Evolutionary conservation across 129 eudicot species (phyloP).

Genomic region (carrot (Daucus carota)): DNA sequence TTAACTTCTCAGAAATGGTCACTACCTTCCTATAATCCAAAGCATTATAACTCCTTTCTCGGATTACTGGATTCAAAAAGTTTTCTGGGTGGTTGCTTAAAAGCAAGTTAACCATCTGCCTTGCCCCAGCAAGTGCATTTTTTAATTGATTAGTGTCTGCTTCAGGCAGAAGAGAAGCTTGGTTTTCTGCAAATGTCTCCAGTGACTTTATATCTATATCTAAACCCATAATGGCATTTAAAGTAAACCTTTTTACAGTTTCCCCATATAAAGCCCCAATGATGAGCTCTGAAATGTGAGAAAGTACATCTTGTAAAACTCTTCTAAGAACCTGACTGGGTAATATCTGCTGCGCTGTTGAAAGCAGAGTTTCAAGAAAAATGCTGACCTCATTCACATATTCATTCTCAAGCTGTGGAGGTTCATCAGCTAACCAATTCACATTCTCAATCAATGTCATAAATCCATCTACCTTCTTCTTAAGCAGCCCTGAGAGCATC

Average conservation of each 20-base stretch:
- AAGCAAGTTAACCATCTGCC: conserved; percentile 83
- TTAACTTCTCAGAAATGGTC: conserved; percentile 75
- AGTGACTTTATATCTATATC: conserved; percentile 68
- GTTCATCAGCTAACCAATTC: conserved; percentile 91
- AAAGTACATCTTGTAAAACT: conserved; percentile 78
- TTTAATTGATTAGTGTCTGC: conserved; percentile 62
- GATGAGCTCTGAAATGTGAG: conserved; percentile 77
- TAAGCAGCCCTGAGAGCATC: conserved; percentile 80
- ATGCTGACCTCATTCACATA: conserved; percentile 91
- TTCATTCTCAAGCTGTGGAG: conserved; percentile 80
- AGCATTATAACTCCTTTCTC: conserved; percentile 82
- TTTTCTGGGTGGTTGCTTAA: conserved; percentile 92
- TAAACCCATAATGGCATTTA: conserved; percentile 88
- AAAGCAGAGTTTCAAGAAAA: conserved; percentile 82
- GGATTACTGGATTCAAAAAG: conserved; percentile 86
- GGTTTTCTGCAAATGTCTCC: conserved; percentile 96
- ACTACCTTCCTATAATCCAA: conserved; percentile 89
- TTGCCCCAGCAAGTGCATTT: conserved; percentile 67
- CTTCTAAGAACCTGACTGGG: conserved; percentile 81
- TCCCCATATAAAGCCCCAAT: conserved; percentile 78
- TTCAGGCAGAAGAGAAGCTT: conserved; percentile 64
- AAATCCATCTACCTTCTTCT: conserved; percentile 89
- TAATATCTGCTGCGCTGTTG: conserved; percentile 90
- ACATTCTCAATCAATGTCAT: conserved; percentile 79
- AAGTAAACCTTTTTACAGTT: conserved; percentile 69